A percentile compares a stretch with the other conserved stretches of the same genome.
These are phyloP conservation scores for Geranomyces variabilis DNA, from an alignment of 192 early-diverging fungal genomes.

Conservation along the genomic window DNA sequence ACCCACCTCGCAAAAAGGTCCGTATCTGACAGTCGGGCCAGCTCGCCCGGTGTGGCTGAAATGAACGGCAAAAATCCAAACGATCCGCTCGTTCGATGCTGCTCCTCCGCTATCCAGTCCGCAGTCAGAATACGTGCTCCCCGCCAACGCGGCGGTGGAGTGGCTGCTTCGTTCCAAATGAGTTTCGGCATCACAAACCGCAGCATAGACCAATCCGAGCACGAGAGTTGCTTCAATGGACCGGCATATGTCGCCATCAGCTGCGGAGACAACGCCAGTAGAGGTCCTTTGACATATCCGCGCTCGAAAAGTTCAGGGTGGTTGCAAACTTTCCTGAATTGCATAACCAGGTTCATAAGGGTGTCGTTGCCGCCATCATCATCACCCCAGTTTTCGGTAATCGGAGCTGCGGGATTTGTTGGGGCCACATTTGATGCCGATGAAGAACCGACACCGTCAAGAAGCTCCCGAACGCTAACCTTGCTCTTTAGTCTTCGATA, in stretches of 20 bases:
- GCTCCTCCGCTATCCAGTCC: background rate
- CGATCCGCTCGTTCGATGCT: background rate
- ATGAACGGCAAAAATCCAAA: slow-evolving; percentile 10
- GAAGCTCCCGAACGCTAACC: slow-evolving; percentile 45
- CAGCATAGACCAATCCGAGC: slow-evolving; percentile 11
- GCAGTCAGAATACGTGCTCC: background rate
- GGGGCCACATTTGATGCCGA: background rate
- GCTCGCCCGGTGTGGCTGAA: background rate
- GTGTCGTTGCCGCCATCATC: slow-evolving; percentile 49
- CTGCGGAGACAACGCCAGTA: background rate
- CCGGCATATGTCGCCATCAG: slow-evolving; percentile 10
- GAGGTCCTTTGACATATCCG: slow-evolving; percentile 77
- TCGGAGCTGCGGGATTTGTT: background rate
- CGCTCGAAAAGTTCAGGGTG: slow-evolving; percentile 91
- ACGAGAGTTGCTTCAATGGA: background rate
- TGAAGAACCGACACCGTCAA: slow-evolving; percentile 15
- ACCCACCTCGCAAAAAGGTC: slow-evolving; percentile 23
- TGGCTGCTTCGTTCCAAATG: background rate
- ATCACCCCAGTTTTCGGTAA: slow-evolving; percentile 25
- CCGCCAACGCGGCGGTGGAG: background rate
- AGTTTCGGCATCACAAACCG: slow-evolving; percentile 10
- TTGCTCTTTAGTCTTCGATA: slow-evolving; percentile 32
- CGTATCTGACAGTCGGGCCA: slow-evolving; percentile 7
- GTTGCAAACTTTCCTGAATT: slow-evolving; percentile 90
- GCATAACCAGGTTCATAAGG: slow-evolving; percentile 95